phyloP scores from a whole-genome alignment of 768 basidiomycete species.

The Nidularia sp. region DNA sequence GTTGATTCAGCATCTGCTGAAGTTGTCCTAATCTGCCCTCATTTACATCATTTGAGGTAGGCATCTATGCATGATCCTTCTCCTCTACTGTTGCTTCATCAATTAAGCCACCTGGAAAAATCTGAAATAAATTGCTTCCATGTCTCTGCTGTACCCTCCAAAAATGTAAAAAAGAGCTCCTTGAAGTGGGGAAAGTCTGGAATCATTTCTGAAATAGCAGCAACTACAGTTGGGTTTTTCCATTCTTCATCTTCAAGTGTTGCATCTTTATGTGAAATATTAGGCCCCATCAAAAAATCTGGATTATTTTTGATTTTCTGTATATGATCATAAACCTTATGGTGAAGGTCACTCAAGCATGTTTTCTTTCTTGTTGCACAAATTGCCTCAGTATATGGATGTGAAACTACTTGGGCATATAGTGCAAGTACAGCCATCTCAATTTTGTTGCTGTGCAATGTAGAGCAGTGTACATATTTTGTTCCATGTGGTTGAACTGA shows the following conservation, averaged over 20 bases:
- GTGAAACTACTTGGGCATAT: conserved; percentile 14
- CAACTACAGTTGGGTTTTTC: conserved; percentile 14
- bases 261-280: conserved; percentile 5
- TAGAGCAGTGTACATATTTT: conserved; percentile 19
- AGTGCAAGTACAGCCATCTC: conserved; percentile 21
- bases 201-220: conserved; percentile 5
- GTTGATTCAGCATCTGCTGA: not conserved
- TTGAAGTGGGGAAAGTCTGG: conserved; percentile 10
- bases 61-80: conserved; percentile 6
- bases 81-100: conserved; percentile 6
- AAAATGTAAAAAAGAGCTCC: conserved; percentile 14
- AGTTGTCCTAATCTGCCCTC: conserved; percentile 10
- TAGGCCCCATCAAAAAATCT: conserved; percentile 10
- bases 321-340: conserved; percentile 11
- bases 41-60: conserved; percentile 12
- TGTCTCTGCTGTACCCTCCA: conserved; percentile 15
- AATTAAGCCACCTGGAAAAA: conserved; percentile 12
- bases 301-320: conserved; percentile 13
- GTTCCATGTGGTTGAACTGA: conserved; percentile 27
- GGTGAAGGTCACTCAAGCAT: conserved; percentile 16
- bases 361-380: conserved; percentile 3
- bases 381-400: conserved; percentile 22
- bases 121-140: conserved; percentile 15
- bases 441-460: conserved; percentile 18
- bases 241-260: conserved; percentile 18